Conservation (phyloP, 1,139 yeast species). For the Scheffersomyces stambukii region DNA sequence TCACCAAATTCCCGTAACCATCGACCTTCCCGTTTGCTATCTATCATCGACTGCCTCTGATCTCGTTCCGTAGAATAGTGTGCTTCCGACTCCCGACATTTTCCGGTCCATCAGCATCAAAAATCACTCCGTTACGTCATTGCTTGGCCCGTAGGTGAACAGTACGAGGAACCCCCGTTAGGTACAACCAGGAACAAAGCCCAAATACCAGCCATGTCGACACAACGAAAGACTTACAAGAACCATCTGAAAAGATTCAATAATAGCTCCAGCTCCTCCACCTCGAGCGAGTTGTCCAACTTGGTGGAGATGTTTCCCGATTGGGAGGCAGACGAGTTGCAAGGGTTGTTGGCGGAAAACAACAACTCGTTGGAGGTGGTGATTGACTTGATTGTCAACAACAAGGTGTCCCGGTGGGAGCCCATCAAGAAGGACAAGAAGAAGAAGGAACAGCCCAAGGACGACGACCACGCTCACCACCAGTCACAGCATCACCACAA, state of each 20-base stretch:
- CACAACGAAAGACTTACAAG: slow-evolving; percentile 40
- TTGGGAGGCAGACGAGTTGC: slow-evolving; percentile 86
- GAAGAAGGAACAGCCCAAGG: slow-evolving; percentile 26
- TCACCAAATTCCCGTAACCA: too few species aligned
- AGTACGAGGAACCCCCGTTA: too few species aligned
- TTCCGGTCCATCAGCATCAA: too few species aligned
- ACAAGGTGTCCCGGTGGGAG: slow-evolving; percentile 61
- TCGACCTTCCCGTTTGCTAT: too few species aligned
- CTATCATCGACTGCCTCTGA: too few species aligned
- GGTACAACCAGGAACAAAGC: too few species aligned
- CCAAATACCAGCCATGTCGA: slow-evolving; percentile 24
- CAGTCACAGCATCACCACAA: too few species aligned
- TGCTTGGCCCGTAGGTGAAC: too few species aligned
- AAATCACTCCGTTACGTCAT: too few species aligned
- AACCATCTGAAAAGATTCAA: slow-evolving; percentile 46
- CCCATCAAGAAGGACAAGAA: slow-evolving; percentile 49
- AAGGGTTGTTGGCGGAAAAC: slow-evolving; percentile 70
- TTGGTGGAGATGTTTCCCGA: slow-evolving; percentile 89
- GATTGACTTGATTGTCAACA: slow-evolving; percentile 84
- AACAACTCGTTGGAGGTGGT: slow-evolving; percentile 70
- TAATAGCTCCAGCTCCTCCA: slow-evolving; percentile 15
- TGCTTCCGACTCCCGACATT: too few species aligned
- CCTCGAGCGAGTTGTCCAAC: slow-evolving; percentile 42
- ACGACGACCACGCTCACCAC: slow-evolving; percentile 10
- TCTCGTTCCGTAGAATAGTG: too few species aligned